Base-by-base conservation (phyloP, 202 grass and related monocot genomes). In the Elaeis oleifera region DNA sequence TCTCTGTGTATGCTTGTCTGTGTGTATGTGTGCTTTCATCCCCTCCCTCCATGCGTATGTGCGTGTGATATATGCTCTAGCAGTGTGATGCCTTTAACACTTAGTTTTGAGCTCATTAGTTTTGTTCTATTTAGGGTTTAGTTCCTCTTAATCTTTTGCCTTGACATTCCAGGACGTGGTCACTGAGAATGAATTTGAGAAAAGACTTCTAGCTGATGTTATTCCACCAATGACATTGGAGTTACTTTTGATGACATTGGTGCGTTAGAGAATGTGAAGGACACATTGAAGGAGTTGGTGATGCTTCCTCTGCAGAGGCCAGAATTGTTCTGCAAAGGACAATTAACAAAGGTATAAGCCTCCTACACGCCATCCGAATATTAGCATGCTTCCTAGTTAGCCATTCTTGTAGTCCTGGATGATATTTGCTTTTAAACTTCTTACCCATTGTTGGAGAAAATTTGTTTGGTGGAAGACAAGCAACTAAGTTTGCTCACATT, bases 171-270 rank as follows among this genome's bases (percentile, higher is more conserved):
- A 99, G 94, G 94, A 99, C 84, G 85, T 99, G 56, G 83, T 80
- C 62, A 99, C 88, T 49, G 94, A 99, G 80, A 99, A 94, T 17
- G 94, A 99, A 70, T 99, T 99, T 71, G 94, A 99, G 74, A 99
- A 99, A 86, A 92, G 82, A 82, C 88, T 99, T 80, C 68, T 99
- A 52, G 59, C 48, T 23, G 94, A 99, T 80, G 94, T 99, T 76
- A 99, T 99, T 79, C 94, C 94, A 71, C 89, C 23, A 89, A 81
- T 77, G 94, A 99, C 49, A 92, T 99, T 82, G 94, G 94, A 64
- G 88, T 99, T 88, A 86, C 88, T 31, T 99, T 99, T 62, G 80
- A 94, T 80, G 88, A 99, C 79, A 99, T 99, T 81, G 94, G 94
- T 73, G 94, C 94, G 15, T 80, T 99, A 79, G 94, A 99, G 71